phyloP scores from a whole-genome alignment of 805 yeast species.

The Candida coleopterorum region DNA sequence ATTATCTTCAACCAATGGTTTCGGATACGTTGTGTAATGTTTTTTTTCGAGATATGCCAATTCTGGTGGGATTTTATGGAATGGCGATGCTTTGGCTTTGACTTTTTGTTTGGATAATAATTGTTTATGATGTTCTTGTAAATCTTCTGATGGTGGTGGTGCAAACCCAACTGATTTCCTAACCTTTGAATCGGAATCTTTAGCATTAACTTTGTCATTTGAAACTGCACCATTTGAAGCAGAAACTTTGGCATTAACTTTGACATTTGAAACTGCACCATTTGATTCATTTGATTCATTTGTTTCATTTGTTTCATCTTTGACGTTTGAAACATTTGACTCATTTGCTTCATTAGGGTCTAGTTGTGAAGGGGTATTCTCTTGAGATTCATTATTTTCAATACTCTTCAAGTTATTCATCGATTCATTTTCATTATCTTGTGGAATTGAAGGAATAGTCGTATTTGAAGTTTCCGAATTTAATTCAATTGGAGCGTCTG shows the following conservation, averaged over 20 bases:
- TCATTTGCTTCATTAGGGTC: neutral
- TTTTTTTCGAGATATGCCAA: constrained; percentile 30
- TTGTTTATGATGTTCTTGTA: constrained; percentile 29
- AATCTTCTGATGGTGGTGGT: constrained; percentile 30
- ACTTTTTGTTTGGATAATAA: constrained; percentile 24
- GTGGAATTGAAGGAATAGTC: neutral
- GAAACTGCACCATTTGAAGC: neutral
- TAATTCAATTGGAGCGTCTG: constrained; percentile 2
- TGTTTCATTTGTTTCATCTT: no score
- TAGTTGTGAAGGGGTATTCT: no score
- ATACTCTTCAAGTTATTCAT: no score
- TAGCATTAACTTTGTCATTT: no score
- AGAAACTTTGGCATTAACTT: neutral
- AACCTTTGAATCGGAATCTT: neutral
- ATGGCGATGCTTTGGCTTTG: constrained; percentile 24
- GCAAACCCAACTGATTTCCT: constrained; percentile 38
- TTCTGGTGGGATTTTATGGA: constrained; percentile 40
- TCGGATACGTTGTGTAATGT: constrained; percentile 21
- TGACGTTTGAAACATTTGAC: no score
- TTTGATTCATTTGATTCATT: neutral
- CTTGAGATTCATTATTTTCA: no score
- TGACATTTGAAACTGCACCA: no score
- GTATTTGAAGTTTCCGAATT: constrained; percentile 3
- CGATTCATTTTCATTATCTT: neutral
- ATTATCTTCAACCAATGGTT: constrained; percentile 15